Conservation (phyloP, 164 flowering plant genomes). For the Liriodendron chinense region DNA sequence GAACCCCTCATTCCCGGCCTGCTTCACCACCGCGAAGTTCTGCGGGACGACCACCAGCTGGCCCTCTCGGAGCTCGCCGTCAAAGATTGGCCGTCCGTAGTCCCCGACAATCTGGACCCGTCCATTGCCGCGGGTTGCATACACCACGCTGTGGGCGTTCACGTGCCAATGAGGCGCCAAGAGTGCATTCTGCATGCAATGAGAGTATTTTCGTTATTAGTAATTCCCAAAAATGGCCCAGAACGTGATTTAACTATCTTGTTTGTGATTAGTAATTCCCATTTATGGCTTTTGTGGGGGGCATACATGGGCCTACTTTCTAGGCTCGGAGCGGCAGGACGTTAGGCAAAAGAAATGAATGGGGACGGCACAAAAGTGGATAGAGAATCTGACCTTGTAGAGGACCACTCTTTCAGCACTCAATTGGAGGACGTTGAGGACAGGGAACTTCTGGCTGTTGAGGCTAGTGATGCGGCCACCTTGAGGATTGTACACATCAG, state of each 20-base stretch:
- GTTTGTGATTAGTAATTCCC: no score
- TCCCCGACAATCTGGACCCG: constrained; percentile 44
- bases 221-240: no score
- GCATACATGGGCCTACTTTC: no score
- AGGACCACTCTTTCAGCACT: constrained; percentile 58
- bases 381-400: constrained; percentile 32
- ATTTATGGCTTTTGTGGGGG: no score
- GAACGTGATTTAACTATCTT: no score
- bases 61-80: constrained; percentile 39
- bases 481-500: constrained; percentile 13
- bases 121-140: constrained; percentile 43
- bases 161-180: constrained; percentile 48
- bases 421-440: constrained; percentile 41
- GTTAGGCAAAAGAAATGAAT: not conserved
- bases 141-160: constrained; percentile 55
- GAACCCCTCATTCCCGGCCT: constrained; percentile 39
- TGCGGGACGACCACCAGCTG: constrained; percentile 54
- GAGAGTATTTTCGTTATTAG: not conserved
- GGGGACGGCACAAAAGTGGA: not conserved
- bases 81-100: constrained; percentile 36
- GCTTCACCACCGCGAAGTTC: constrained; percentile 36
- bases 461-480: constrained; percentile 50
- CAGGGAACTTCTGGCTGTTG: constrained; percentile 59
- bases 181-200: constrained; percentile 42
- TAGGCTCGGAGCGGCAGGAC: not conserved